Percentiles rank a stretch among this genome's conserved stretches.
Conservation (phyloP, 2,329 filamentous ascomycete genomes). For the Fusarium sp. region DNA sequence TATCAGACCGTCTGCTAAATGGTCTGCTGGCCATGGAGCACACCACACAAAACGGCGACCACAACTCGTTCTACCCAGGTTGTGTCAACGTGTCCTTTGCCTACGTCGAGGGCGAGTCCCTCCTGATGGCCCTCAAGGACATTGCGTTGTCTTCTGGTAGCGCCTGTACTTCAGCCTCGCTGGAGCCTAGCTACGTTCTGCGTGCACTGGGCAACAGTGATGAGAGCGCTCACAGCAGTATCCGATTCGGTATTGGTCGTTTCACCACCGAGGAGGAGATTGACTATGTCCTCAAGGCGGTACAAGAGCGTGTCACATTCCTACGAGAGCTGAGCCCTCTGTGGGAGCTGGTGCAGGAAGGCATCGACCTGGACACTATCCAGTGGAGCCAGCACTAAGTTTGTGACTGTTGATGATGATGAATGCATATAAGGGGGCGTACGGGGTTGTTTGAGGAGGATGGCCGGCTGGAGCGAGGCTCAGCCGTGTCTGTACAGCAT, state of each 20-base stretch:
- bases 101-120: constrained; percentile 97
- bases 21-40: constrained; percentile 92
- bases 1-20: constrained; percentile 86
- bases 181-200: constrained; percentile 96
- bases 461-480: constrained; percentile 33
- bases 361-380: constrained; percentile 93
- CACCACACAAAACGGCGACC: constrained; percentile 89
- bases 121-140: constrained; percentile 98
- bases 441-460: constrained; percentile 11
- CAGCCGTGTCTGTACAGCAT: constrained; percentile 48
- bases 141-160: constrained; percentile 97
- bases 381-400: constrained; percentile 96
- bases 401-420: not conserved
- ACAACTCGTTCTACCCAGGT: constrained; percentile 87
- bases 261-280: constrained; percentile 97
- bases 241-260: constrained; percentile 95
- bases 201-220: constrained; percentile 95
- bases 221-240: constrained; percentile 97
- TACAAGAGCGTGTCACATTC: constrained; percentile 90
- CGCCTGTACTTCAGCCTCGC: constrained; percentile 94
- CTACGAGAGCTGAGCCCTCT: constrained; percentile 93
- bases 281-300: constrained; percentile 96
- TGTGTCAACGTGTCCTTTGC: constrained; percentile 99
- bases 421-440: constrained; percentile 10
- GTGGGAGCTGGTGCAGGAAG: constrained; percentile 98